A percentile compares a stretch with the other conserved stretches of the same genome.
Evolutionary conservation across 2,329 filamentous ascomycete species (phyloP).

Genomic region (Neofusicoccum ribis): DNA sequence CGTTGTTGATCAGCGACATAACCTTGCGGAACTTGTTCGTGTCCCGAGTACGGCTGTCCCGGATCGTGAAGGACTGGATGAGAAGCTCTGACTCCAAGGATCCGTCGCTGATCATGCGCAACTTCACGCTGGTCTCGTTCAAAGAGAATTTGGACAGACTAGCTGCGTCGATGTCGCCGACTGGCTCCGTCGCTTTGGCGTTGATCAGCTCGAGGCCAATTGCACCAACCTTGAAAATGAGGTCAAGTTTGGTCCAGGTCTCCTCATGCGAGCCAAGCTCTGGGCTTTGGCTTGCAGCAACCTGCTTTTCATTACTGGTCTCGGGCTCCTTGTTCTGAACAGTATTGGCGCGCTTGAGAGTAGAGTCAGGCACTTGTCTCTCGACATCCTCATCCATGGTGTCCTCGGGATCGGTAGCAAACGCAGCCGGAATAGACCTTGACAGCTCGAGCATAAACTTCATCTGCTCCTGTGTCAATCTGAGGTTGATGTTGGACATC

Average conservation of each 20-base stretch:
- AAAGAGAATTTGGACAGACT: conserved; percentile 93
- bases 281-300: conserved; percentile 54
- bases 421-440: conserved; percentile 82
- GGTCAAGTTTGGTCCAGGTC: conserved; percentile 89
- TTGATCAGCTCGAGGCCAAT: conserved; percentile 86
- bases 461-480: conserved; percentile 86
- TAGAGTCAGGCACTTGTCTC: conserved; percentile 65
- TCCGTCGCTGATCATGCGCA: conserved; percentile 88
- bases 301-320: conserved; percentile 44
- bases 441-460: conserved; percentile 87
- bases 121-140: conserved; percentile 87
- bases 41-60: conserved; percentile 84
- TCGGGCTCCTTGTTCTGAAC: conserved; percentile 41
- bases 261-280: conserved; percentile 69
- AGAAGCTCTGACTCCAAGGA: conserved; percentile 90
- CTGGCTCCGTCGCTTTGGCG: conserved; percentile 71
- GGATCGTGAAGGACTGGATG: conserved; percentile 91
- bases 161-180: conserved; percentile 74
- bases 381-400: conserved; percentile 70
- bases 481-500: conserved; percentile 91
- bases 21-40: conserved; percentile 97
- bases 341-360: conserved; percentile 51
- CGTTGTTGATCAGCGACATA: conserved; percentile 94
- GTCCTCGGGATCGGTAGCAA: conserved; percentile 71
- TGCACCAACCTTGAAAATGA: conserved; percentile 85